phyloP scores from a whole-genome alignment of 2,329 filamentous ascomycete species.

The Colletotrichum chrysophilum region DNA sequence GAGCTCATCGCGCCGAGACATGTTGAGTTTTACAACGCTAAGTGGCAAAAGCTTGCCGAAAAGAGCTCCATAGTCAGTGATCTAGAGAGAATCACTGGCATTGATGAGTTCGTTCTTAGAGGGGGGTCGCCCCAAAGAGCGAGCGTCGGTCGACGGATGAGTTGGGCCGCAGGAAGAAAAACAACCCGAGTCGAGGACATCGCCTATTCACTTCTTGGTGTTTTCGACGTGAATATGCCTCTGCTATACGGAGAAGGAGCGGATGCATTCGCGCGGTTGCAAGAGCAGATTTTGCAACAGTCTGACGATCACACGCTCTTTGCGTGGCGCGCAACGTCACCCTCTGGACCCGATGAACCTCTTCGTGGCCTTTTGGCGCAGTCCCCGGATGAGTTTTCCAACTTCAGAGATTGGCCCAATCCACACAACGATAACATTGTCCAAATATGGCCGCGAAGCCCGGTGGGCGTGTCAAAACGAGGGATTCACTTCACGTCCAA shows the following conservation, averaged over 20 bases:
- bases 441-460: not conserved
- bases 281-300: not conserved
- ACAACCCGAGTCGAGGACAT: slow-evolving; percentile 27
- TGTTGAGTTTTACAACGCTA: not conserved
- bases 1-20: not conserved
- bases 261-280: slow-evolving; percentile 25
- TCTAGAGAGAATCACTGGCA: not conserved
- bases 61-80: not conserved
- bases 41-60: not conserved
- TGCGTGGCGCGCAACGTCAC: not conserved
- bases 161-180: slow-evolving; percentile 28
- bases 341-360: not conserved
- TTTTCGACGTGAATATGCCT: slow-evolving; percentile 32
- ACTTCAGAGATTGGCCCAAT: not conserved
- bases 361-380: not conserved
- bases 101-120: not conserved
- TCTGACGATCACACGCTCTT: not conserved
- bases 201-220: slow-evolving; percentile 30
- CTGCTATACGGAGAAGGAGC: slow-evolving; percentile 30
- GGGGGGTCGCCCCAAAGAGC: not conserved
- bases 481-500: not conserved
- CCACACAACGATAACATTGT: not conserved
- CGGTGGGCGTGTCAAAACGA: not conserved
- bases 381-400: slow-evolving; percentile 1
- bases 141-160: slow-evolving; percentile 30